Conservation (phyloP, 495 filamentous ascomycete genomes). For the Extremus antarcticus region DNA sequence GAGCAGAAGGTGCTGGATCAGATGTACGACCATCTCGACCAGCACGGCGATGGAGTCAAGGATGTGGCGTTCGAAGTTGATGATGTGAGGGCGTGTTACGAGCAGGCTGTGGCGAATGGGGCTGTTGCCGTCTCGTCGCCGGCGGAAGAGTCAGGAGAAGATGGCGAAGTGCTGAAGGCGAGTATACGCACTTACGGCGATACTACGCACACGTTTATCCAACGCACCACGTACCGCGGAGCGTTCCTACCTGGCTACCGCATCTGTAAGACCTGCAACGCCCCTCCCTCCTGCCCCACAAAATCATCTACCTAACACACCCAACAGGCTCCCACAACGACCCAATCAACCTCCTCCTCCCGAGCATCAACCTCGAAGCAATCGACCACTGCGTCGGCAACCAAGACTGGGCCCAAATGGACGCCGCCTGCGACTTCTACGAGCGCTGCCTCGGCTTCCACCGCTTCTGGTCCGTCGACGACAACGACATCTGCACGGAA, state of each 20-base stretch:
- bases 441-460: slow-evolving; percentile 83
- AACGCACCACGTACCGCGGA: slow-evolving; percentile 53
- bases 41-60: slow-evolving; percentile 83
- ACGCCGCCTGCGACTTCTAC: slow-evolving; percentile 64
- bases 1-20: slow-evolving; percentile 52
- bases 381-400: slow-evolving; percentile 95
- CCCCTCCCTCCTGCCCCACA: slow-evolving; percentile 28
- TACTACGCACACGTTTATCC: slow-evolving; percentile 80
- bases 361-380: slow-evolving; percentile 50
- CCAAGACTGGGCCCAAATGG: slow-evolving; percentile 84
- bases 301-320: neutral
- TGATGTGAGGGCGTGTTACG: slow-evolving; percentile 62
- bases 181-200: slow-evolving; percentile 81
- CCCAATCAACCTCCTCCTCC: slow-evolving; percentile 24
- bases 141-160: slow-evolving; percentile 34
- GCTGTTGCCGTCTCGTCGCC: slow-evolving; percentile 55
- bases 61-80: slow-evolving; percentile 79
- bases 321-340: neutral
- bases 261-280: slow-evolving; percentile 33
- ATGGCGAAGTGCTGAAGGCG: slow-evolving; percentile 53
- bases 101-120: slow-evolving; percentile 55
- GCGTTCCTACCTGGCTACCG: slow-evolving; percentile 74
- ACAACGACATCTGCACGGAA: slow-evolving; percentile 76
- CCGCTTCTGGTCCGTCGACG: slow-evolving; percentile 90
- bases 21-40: slow-evolving; percentile 64